Conservation (phyloP, 1,139 yeast species). For the Zygosaccharomyces pseudobailii region DNA sequence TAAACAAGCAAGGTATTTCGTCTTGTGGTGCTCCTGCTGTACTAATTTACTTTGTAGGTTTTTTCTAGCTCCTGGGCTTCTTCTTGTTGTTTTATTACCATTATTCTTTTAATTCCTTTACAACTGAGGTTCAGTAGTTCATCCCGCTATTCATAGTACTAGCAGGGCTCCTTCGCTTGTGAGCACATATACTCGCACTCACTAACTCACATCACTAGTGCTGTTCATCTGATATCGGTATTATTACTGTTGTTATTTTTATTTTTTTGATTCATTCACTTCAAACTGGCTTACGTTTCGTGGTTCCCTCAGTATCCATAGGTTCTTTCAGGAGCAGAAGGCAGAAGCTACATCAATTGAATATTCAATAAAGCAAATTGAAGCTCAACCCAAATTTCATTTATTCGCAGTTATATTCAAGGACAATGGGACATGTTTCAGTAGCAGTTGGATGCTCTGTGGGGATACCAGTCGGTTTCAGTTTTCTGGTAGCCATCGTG, state of each 20-base stretch:
- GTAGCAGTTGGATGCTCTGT: constrained; percentile 49
- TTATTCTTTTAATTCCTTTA: neutral
- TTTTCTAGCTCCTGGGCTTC: neutral
- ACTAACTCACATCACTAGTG: too few relatives aligned
- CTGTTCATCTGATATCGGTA: too few relatives aligned
- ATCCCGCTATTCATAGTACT: neutral
- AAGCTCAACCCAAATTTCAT: neutral
- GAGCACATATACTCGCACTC: neutral
- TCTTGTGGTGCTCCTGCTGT: neutral
- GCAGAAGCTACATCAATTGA: neutral
- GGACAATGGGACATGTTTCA: constrained; percentile 31
- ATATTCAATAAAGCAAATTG: neutral
- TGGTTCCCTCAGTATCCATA: neutral
- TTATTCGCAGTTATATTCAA: neutral
- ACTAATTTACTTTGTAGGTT: neutral
- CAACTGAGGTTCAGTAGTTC: neutral
- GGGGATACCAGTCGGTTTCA: constrained; percentile 42
- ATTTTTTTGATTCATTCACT: neutral
- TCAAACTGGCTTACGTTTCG: neutral
- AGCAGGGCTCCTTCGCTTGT: neutral
- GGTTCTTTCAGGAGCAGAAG: neutral
- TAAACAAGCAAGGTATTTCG: neutral
- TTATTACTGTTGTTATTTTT: neutral
- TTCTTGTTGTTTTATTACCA: neutral
- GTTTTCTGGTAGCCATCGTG: constrained; percentile 32